These are phyloP conservation scores for Sabuloglossum arenarium DNA, from an alignment of 495 filamentous ascomycete genomes.

Conservation along the genomic window DNA sequence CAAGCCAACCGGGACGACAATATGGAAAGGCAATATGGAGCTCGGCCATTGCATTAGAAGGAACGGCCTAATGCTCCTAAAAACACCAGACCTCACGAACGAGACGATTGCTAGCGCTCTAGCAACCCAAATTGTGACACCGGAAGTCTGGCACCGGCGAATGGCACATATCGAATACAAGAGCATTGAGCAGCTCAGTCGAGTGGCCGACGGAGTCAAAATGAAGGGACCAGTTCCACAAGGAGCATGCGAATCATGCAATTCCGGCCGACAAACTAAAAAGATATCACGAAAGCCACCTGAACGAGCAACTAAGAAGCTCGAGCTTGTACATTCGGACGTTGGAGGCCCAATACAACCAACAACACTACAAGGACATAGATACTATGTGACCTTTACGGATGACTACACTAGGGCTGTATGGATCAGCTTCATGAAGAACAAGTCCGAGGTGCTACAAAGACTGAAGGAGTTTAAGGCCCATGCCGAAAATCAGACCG, in stretches of 20 bases:
- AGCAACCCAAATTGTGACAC: not conserved
- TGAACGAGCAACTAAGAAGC: not conserved
- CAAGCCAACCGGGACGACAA: not conserved
- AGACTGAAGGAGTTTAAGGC: not conserved
- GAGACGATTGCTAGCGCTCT: not conserved
- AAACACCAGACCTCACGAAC: not conserved
- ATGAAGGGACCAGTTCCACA: not conserved
- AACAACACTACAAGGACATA: not conserved
- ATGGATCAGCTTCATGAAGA: constrained; percentile 1
- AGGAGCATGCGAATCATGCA: not conserved
- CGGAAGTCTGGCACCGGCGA: constrained; percentile 5
- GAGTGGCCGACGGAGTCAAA: not conserved
- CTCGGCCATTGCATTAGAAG: not conserved
- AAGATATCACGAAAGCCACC: not conserved
- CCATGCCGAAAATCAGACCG: not conserved
- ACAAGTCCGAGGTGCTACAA: not conserved
- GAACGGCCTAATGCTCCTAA: not conserved
- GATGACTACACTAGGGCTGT: not conserved
- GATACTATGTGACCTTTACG: not conserved
- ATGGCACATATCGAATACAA: constrained; percentile 2
- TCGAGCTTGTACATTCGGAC: constrained; percentile 1
- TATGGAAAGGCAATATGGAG: not conserved
- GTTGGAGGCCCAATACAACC: not conserved
- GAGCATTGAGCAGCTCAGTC: not conserved
- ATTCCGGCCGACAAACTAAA: not conserved